Percentiles rank a stretch among this genome's conserved stretches.
Evolutionary conservation across 2,329 filamentous ascomycete genomes (phyloP).

Genomic region (Ophiostoma novo-ulmi): DNA sequence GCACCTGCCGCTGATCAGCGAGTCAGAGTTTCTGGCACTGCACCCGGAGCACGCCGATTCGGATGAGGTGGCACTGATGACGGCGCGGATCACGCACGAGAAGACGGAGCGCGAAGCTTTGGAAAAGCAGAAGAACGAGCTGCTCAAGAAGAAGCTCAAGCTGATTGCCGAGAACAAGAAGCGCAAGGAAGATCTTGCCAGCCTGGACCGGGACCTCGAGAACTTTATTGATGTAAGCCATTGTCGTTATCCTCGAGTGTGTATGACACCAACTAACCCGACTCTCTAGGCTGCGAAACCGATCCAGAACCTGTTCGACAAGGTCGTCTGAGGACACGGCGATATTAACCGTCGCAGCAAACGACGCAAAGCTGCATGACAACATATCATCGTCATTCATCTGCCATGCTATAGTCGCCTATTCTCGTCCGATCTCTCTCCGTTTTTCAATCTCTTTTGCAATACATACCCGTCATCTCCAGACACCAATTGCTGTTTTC

Average conservation of each 20-base stretch:
- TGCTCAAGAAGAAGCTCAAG: conserved; percentile 62
- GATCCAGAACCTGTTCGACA: conserved; percentile 80
- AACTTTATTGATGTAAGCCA: conserved; percentile 77
- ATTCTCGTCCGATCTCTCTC: not conserved
- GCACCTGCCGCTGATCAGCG: conserved; percentile 75
- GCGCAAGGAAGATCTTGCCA: conserved; percentile 86
- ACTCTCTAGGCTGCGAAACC: conserved; percentile 69
- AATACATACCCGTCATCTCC: not conserved
- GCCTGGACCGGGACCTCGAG: conserved; percentile 85
- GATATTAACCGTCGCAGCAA: not conserved
- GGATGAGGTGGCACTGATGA: conserved; percentile 77
- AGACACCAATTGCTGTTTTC: not conserved
- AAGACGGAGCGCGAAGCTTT: conserved; percentile 75
- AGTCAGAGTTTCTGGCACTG: conserved; percentile 71
- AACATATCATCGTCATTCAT: not conserved
- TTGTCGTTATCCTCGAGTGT: not conserved
- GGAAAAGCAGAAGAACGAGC: conserved; percentile 75
- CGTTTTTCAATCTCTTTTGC: not conserved
- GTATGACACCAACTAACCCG: conserved; percentile 9
- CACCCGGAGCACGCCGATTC: conserved; percentile 69
- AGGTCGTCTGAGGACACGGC: conserved; percentile 47
- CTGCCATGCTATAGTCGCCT: too few relatives aligned
- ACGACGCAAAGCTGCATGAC: not conserved
- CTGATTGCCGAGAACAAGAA: conserved; percentile 74
- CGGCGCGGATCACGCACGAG: conserved; percentile 87